phyloP scores from a whole-genome alignment of 2,329 filamentous ascomycete species.

The Exophiala mesophila region DNA sequence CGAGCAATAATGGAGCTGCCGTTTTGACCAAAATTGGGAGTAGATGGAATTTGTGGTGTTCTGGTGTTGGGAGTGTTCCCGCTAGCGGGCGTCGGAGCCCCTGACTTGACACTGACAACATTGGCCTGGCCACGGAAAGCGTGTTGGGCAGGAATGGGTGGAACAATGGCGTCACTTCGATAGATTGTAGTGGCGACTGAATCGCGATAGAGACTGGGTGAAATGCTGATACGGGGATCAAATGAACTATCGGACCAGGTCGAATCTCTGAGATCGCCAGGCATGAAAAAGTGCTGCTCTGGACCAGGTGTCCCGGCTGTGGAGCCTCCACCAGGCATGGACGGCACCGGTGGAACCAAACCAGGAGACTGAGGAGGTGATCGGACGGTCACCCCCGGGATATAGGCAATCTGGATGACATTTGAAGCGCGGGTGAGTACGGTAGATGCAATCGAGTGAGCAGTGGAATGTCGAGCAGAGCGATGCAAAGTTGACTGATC shows the following conservation, averaged over 20 bases:
- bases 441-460: constrained; percentile 84
- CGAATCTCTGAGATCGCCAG: constrained; percentile 82
- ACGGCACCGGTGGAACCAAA: constrained; percentile 86
- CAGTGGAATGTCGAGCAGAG: constrained; percentile 69
- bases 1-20: constrained; percentile 42
- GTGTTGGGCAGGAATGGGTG: constrained; percentile 72
- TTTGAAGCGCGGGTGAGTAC: constrained; percentile 95
- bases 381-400: constrained; percentile 91
- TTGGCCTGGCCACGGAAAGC: constrained; percentile 84
- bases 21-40: constrained; percentile 36
- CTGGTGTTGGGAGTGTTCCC: constrained; percentile 58
- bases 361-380: constrained; percentile 77
- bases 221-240: constrained; percentile 46
- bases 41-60: constrained; percentile 49
- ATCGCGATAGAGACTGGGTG: constrained; percentile 43
- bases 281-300: constrained; percentile 80
- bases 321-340: constrained; percentile 66
- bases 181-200: constrained; percentile 93
- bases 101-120: constrained; percentile 85
- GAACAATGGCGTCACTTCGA: constrained; percentile 82
- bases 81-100: constrained; percentile 47
- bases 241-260: constrained; percentile 61
- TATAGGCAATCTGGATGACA: constrained; percentile 98
- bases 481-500: constrained; percentile 54
- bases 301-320: constrained; percentile 55